Conservation (phyloP, 345 rosid genomes). For the Acer campestre region DNA sequence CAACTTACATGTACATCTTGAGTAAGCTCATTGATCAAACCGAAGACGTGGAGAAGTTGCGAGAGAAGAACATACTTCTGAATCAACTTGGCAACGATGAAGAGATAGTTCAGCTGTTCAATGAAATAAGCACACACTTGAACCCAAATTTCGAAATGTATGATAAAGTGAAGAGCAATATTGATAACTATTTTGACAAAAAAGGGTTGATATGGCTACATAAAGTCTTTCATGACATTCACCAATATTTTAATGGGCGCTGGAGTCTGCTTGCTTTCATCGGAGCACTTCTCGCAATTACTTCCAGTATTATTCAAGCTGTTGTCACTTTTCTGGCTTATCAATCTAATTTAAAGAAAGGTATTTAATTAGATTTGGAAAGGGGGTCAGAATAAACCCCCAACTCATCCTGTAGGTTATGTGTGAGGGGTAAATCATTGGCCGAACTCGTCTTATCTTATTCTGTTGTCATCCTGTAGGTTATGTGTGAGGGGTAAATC, state of each 20-base stretch:
- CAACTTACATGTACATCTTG: conserved; percentile 12
- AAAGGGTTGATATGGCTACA: not conserved
- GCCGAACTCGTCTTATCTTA: no score
- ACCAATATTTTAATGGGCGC: not conserved
- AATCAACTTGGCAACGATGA: conserved; percentile 17
- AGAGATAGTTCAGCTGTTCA: conserved; percentile 17
- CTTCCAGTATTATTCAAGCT: not conserved
- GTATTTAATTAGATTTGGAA: no score
- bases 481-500: no score
- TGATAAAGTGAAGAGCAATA: not conserved
- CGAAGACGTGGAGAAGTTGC: conserved; percentile 14
- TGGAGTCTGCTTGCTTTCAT: conserved; percentile 1
- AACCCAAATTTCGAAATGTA: not conserved
- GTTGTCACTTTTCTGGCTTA: no score
- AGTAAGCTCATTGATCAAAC: conserved; percentile 12
- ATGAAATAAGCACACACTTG: conserved; percentile 8
- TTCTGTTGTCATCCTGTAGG: no score
- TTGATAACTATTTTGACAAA: not conserved
- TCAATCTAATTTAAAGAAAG: no score
- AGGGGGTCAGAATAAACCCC: no score
- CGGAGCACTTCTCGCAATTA: not conserved
- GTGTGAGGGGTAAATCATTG: no score
- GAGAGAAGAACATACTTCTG: not conserved
- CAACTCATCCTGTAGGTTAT: no score
- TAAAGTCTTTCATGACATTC: not conserved